phyloP scores from a whole-genome alignment of 2,329 filamentous ascomycete species.

The Aspergillus sergii region DNA sequence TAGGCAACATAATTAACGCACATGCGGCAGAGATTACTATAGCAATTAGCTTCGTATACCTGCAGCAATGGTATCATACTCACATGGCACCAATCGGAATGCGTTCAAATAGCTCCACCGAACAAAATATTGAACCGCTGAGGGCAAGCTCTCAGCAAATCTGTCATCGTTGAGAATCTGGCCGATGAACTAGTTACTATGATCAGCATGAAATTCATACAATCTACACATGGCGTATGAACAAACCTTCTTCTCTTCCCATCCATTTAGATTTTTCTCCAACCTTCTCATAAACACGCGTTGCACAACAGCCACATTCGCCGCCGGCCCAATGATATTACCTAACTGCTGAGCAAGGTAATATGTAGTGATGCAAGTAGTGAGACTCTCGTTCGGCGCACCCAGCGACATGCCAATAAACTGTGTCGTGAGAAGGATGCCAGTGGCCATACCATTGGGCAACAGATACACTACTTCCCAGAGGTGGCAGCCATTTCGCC shows the following conservation, averaged over 20 bases:
- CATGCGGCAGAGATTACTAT: neutral
- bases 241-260: constrained; percentile 5
- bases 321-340: constrained; percentile 21
- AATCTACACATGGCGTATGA: neutral
- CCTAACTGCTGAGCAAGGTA: constrained; percentile 27
- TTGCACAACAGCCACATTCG: constrained; percentile 16
- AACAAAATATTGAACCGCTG: constrained; percentile 9
- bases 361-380: constrained; percentile 20
- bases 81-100: constrained; percentile 16
- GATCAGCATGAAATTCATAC: neutral
- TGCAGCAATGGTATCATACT: neutral
- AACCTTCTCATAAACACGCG: constrained; percentile 15
- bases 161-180: constrained; percentile 15
- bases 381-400: constrained; percentile 10
- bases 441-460: constrained; percentile 1
- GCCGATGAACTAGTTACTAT: constrained; percentile 14
- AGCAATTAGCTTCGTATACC: neutral
- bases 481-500: constrained; percentile 17
- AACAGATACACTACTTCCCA: constrained; percentile 12
- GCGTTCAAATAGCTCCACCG: constrained; percentile 16
- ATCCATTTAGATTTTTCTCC: neutral
- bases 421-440: constrained; percentile 20
- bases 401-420: constrained; percentile 22
- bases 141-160: constrained; percentile 13
- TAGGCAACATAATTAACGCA: neutral